Percentiles rank a stretch among this genome's conserved stretches.
Evolutionary conservation across 2,329 filamentous ascomycete genomes (phyloP).

Genomic region (Stenocarpella maydis): DNA sequence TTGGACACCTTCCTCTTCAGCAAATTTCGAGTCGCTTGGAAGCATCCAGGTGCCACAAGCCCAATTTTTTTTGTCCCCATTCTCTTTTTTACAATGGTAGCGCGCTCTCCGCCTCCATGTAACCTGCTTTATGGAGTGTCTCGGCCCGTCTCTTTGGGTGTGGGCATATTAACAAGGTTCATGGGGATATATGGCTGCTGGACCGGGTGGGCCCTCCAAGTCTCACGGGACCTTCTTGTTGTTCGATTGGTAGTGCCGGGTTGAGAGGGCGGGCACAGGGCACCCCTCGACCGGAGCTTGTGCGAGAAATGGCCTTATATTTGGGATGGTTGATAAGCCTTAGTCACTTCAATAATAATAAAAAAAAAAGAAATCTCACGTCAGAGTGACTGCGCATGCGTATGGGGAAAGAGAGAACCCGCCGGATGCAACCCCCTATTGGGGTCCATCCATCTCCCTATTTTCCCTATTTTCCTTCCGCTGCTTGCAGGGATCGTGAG

Average conservation of each 20-base stretch:
- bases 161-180: conserved; percentile 22
- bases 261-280: background rate
- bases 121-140: conserved; percentile 14
- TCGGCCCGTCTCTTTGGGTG: conserved; percentile 5
- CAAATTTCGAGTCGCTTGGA: background rate
- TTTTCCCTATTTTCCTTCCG: background rate
- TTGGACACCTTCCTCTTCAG: conserved; percentile 7
- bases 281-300: conserved; percentile 7
- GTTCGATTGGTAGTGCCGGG: background rate
- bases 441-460: background rate
- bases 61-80: too few species aligned
- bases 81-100: background rate
- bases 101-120: conserved; percentile 21
- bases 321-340: conserved; percentile 10
- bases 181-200: conserved; percentile 8
- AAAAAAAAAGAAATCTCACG: background rate
- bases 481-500: background rate
- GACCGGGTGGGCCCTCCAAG: conserved; percentile 1
- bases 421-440: background rate
- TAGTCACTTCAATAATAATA: background rate
- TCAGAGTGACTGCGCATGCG: background rate
- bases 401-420: background rate
- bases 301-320: background rate
- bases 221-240: background rate
- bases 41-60: background rate